These are phyloP conservation scores for Sarocladium brachiariae DNA, from an alignment of 2,329 filamentous ascomycete species.

Conservation along the genomic window DNA sequence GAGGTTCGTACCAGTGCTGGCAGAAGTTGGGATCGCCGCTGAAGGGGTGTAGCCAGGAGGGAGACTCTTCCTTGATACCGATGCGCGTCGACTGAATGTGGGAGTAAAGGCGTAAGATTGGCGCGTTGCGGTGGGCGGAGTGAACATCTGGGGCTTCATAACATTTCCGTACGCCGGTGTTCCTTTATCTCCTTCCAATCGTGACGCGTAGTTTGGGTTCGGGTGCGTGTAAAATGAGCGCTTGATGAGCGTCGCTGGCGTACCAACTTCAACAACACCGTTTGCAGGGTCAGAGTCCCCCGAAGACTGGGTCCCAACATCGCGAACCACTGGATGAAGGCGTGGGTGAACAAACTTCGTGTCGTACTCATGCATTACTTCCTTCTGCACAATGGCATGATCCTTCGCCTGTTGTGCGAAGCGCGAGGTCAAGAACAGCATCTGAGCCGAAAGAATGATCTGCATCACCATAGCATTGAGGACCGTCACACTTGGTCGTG, in stretches of 20 bases:
- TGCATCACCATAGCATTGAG: slow-evolving; percentile 76
- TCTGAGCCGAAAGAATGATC: slow-evolving; percentile 65
- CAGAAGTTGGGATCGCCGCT: slow-evolving; percentile 17
- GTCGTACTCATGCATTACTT: slow-evolving; percentile 93
- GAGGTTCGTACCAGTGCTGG: slow-evolving; percentile 23
- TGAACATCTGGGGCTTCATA: slow-evolving; percentile 36
- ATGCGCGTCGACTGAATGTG: slow-evolving; percentile 20
- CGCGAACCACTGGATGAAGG: slow-evolving; percentile 69
- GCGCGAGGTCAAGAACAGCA: slow-evolving; percentile 60
- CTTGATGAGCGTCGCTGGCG: slow-evolving; percentile 57
- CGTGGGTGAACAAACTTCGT: slow-evolving; percentile 89
- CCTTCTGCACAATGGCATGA: slow-evolving; percentile 73
- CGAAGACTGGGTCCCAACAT: slow-evolving; percentile 75
- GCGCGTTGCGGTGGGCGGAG: slow-evolving; percentile 28
- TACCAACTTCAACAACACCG: slow-evolving; percentile 42
- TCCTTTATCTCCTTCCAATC: not conserved
- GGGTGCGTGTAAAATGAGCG: slow-evolving; percentile 74
- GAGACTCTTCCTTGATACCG: slow-evolving; percentile 27
- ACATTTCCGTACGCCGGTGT: slow-evolving; percentile 11
- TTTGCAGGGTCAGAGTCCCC: slow-evolving; percentile 35
- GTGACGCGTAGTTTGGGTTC: slow-evolving; percentile 47
- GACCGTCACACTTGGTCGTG: slow-evolving; percentile 77
- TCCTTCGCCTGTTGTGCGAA: slow-evolving; percentile 87
- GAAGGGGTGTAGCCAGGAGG: slow-evolving; percentile 25
- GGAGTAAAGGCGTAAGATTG: slow-evolving; percentile 29